Evolutionary conservation across 2,329 filamentous ascomycete species (phyloP), one percentile per base, ranked within the genome.

Genomic region (Colletotrichum incanum): DNA sequence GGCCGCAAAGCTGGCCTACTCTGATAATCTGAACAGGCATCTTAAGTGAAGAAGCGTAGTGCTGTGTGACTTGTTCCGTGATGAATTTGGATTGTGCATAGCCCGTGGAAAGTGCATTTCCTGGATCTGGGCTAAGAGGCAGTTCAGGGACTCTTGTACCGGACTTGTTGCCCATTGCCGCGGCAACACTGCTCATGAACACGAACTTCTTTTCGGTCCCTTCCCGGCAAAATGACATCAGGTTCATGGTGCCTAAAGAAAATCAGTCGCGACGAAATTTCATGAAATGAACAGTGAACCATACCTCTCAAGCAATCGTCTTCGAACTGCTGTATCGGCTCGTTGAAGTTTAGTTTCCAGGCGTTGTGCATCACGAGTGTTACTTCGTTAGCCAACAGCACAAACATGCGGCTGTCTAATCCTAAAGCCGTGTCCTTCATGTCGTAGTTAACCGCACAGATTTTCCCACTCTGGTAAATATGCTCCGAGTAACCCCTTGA

Each of bases 101-200:
- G 2, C 68, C 68, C 1, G 64, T 71, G 7, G 65, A 20, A 1
- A 71, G 64, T 0, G 68, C 49, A 1, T n/a, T 49, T 4, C 14
- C 41, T 1, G 68, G 56, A 26, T 67, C 56, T 3, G 68, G n/a
- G 3, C 41, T 41, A 5, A 71, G 16, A 3, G 68, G 64, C 1
- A 45, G 47, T 56, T 71, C 64, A 2, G 49, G 41, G 1, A 71
- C 28, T 11, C n/a, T 34, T 5, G 41, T 61, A 6, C 55, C 20
- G 2, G 64, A 1, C 28, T 16, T 16, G n/a, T 23, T 62, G 1
- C 64, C 49, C 68, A 71, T 71, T 11, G 68, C 68, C 9, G 68
- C 68, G 6, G 69, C 69, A 8, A 72, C 69, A 11, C 69, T 72
- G 45, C 69, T 70, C 69, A 72, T 72, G 52, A 65, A 72, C 0